Percentiles rank a stretch among this genome's conserved stretches.
These are phyloP conservation scores for Dioscorea cayenensis DNA, from an alignment of 116 monocot species.

Conservation along the genomic window DNA sequence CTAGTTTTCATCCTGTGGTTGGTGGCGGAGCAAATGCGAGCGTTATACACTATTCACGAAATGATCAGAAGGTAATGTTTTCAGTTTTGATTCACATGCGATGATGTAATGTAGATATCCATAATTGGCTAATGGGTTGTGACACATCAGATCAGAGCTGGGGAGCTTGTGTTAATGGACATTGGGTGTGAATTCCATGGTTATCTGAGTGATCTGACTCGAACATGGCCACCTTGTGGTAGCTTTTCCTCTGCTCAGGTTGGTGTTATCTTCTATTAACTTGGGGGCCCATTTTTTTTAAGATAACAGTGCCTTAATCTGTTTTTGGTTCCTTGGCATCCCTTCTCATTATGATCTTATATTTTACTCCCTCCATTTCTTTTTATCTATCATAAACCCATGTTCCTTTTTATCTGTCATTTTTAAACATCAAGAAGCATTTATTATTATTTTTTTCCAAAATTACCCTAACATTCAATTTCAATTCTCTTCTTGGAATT, in stretches of 20 bases:
- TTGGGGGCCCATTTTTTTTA: neutral
- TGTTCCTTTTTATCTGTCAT: too few relatives aligned
- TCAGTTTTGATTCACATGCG: neutral
- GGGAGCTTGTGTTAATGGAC: conserved; percentile 91
- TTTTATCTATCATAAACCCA: too few relatives aligned
- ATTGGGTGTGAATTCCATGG: conserved; percentile 96
- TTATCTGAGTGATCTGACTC: conserved; percentile 94
- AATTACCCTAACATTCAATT: too few relatives aligned
- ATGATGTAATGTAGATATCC: neutral
- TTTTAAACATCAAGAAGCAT: too few relatives aligned
- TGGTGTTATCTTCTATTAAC: neutral
- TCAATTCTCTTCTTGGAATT: too few relatives aligned
- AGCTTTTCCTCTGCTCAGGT: conserved; percentile 78
- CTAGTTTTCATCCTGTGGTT: conserved; percentile 95
- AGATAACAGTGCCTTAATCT: neutral
- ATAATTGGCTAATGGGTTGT: conserved; percentile 15
- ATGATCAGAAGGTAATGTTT: conserved; percentile 74
- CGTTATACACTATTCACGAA: conserved; percentile 92
- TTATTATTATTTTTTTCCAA: too few relatives aligned
- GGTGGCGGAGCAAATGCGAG: conserved; percentile 91
- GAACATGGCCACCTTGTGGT: conserved; percentile 89
- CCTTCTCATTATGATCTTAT: neutral
- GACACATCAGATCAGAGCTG: conserved; percentile 59
- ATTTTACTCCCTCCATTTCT: too few relatives aligned
- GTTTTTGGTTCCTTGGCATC: neutral